Conservation (phyloP, 2,329 filamentous ascomycete genomes). For the Botrytis fragariae region DNA sequence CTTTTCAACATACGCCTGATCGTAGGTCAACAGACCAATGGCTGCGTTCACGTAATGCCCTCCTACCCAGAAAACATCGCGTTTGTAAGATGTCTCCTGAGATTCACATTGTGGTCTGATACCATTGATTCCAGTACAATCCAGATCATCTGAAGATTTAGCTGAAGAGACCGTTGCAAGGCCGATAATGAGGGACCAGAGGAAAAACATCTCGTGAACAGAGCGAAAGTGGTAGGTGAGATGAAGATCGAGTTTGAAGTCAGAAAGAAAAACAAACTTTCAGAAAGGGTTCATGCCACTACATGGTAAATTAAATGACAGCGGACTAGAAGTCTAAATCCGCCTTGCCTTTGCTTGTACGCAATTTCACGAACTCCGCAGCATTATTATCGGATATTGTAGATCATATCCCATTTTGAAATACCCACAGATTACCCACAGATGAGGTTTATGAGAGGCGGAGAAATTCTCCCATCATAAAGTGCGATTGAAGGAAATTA, state of each 20-base stretch:
- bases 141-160: neutral
- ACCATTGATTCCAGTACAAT: constrained; percentile 25
- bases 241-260: neutral
- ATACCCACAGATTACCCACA: neutral
- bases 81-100: constrained; percentile 24
- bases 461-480: neutral
- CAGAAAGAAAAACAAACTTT: constrained; percentile 1
- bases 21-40: constrained; percentile 24
- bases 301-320: neutral
- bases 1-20: constrained; percentile 53
- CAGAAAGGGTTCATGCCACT: constrained; percentile 4
- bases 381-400: neutral
- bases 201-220: constrained; percentile 17
- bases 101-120: constrained; percentile 28
- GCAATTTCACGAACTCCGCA: neutral
- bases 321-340: constrained; percentile 1
- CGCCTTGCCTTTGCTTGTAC: neutral
- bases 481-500: neutral
- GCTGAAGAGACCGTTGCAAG: constrained; percentile 10
- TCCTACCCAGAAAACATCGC: constrained; percentile 28
- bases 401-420: constrained; percentile 8
- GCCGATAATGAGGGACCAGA: constrained; percentile 18
- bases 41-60: constrained; percentile 25
- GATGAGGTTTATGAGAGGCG: neutral
- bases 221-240: neutral